Base-by-base conservation (phyloP, 1,139 yeast species). In the Suhomyces atakaporum region DNA sequence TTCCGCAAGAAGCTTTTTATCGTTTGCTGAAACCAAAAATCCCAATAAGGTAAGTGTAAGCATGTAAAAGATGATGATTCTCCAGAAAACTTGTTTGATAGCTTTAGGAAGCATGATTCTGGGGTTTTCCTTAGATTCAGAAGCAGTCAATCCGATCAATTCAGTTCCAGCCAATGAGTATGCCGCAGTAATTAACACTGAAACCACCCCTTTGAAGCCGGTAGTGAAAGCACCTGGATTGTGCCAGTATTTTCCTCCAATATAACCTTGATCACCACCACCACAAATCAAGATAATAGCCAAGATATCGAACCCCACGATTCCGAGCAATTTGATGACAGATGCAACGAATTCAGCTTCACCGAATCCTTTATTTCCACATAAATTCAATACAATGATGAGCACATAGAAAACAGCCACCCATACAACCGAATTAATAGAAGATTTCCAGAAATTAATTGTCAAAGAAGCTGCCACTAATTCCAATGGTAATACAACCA, bases 281-380 rank as follows among this genome's bases (percentile, higher is more conserved):
- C 94, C 94, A 56, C 84, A 77, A 38, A 77, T 70, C 36, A 82
- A 63, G 5, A 81, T 76, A 45, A 84, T 76, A 36, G 92, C 94
- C 30, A 86, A 63, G 40, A 84, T 78, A 50, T 80, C 75, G 61
- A 77, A 84, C 14, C 88, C 90, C 25, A 77, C 56, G 36, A 82
- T 69, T 2, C 86, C 85, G 26, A 81, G 42, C 21, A 84, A 70
- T 54, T 84, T 84, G 48, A 81, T 62, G 43, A 76, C 46, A 1
- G 88, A 74, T 25, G 84, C 69, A 19, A 77, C 53, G 44, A 82
- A 81, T 59, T 83, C 88, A 26, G 82, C 77, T 54, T 81, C 84
- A 50, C 84, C 86, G 51, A 78, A 81, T 43, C 84, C 84, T 44
- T 66, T 73, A 39, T 80, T 84, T 35, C 80, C 79, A 42, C 78